Percentiles rank a stretch among this genome's conserved stretches.
phyloP scores from a whole-genome alignment of 495 filamentous ascomycete genomes.

The Neurospora hispaniola region DNA sequence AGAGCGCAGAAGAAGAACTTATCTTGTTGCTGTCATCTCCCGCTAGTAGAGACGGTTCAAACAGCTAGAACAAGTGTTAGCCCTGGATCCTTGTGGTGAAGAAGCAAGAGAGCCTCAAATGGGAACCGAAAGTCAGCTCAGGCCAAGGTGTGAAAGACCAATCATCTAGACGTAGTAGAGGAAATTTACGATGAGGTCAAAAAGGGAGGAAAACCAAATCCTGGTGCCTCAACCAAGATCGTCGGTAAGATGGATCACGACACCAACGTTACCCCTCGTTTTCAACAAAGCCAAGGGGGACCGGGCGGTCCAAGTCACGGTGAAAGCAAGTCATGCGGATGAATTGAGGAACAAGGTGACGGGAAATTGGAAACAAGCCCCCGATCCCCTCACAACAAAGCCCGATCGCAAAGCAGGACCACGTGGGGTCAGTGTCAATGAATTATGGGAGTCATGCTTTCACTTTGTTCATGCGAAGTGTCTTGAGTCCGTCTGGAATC shows the following conservation, averaged over 20 bases:
- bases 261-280: not conserved
- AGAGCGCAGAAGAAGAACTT: too few species aligned
- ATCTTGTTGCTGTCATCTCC: not conserved
- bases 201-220: not conserved
- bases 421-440: not conserved
- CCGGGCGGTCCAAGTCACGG: not conserved
- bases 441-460: not conserved
- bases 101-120: not conserved
- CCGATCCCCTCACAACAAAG: not conserved
- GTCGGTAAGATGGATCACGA: not conserved
- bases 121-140: not conserved
- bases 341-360: not conserved
- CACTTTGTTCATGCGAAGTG: not conserved
- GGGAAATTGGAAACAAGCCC: not conserved
- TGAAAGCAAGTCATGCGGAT: not conserved
- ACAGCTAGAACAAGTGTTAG: not conserved
- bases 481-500: not conserved
- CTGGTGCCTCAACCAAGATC: not conserved
- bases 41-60: not conserved
- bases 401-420: not conserved
- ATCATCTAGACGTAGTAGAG: not conserved
- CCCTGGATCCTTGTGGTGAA: not conserved
- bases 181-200: not conserved
- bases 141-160: not conserved
- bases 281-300: not conserved